A percentile compares a stretch with the other conserved stretches of the same genome.
These are phyloP conservation scores for Argentina anserina DNA, from an alignment of 306 rosid species.

Conservation along the genomic window DNA sequence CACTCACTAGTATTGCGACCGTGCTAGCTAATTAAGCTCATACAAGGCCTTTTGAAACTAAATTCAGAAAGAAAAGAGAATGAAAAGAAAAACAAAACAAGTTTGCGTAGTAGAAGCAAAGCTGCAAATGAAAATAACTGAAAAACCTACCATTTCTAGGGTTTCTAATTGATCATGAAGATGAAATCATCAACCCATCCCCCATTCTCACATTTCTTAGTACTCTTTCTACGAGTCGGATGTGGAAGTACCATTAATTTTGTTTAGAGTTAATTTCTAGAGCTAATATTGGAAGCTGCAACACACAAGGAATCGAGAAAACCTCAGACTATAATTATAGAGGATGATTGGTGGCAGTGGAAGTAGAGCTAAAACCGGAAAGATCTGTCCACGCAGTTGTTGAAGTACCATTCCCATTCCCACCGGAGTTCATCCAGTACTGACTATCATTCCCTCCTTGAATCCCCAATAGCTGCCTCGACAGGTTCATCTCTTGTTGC, in stretches of 20 bases:
- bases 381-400: slow-evolving; percentile 59
- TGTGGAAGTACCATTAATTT: slow-evolving; percentile 7
- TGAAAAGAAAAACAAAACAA: background rate
- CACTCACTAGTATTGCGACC: background rate
- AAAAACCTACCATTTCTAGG: slow-evolving; percentile 45
- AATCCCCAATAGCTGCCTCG: slow-evolving; percentile 63
- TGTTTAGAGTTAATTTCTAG: background rate
- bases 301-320: slow-evolving; percentile 16
- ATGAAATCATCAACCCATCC: background rate
- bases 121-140: background rate
- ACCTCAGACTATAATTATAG: background rate
- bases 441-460: slow-evolving; percentile 34
- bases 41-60: background rate
- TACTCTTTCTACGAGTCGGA: slow-evolving; percentile 2
- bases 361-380: slow-evolving; percentile 59
- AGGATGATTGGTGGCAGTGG: slow-evolving; percentile 50
- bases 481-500: slow-evolving; percentile 37
- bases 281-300: slow-evolving; percentile 5
- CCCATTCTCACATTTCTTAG: slow-evolving; percentile 4
- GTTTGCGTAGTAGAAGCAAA: background rate
- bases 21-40: background rate
- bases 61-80: background rate
- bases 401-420: slow-evolving; percentile 15
- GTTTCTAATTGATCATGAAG: slow-evolving; percentile 35
- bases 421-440: slow-evolving; percentile 41